phyloP scores from a whole-genome alignment of 2,329 filamentous ascomycete species.

The Ophiocordyceps polyrhachis-furcata region DNA sequence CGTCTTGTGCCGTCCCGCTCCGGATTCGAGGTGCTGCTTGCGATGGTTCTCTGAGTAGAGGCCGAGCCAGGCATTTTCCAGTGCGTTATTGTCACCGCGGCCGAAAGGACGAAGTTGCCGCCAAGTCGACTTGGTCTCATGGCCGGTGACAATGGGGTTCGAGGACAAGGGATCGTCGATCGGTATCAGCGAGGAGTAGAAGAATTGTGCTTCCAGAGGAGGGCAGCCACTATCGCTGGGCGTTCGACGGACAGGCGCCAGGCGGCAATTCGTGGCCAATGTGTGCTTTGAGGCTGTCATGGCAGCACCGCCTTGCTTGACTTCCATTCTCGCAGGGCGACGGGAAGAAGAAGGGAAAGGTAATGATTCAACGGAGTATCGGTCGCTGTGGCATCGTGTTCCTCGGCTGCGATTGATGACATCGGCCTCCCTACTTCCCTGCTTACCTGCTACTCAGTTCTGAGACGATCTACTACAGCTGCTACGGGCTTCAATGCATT shows the following conservation, averaged over 20 bases:
- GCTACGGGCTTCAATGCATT: too few relatives aligned
- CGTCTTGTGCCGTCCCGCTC: slow-evolving; percentile 6
- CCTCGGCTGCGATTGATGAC: not conserved
- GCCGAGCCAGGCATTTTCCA: slow-evolving; percentile 60
- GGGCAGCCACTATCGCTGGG: slow-evolving; percentile 30
- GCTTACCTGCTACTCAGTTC: too few relatives aligned
- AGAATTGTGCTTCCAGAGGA: slow-evolving; percentile 53
- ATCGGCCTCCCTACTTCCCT: too few relatives aligned
- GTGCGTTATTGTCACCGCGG: slow-evolving; percentile 54
- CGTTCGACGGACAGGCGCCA: slow-evolving; percentile 25
- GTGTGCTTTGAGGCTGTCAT: slow-evolving; percentile 25
- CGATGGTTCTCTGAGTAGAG: slow-evolving; percentile 32
- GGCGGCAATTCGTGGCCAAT: slow-evolving; percentile 39
- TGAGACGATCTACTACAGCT: too few relatives aligned
- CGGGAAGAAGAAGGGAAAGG: not conserved
- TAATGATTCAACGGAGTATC: not conserved
- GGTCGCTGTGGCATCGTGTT: not conserved
- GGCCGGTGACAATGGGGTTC: slow-evolving; percentile 27
- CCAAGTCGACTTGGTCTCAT: slow-evolving; percentile 33
- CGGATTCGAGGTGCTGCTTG: slow-evolving; percentile 23
- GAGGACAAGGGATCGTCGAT: slow-evolving; percentile 80
- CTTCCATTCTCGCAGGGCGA: not conserved
- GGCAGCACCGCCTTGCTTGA: not conserved
- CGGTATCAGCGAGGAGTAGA: slow-evolving; percentile 64
- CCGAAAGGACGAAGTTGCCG: slow-evolving; percentile 61